A percentile compares a stretch with the other conserved stretches of the same genome.
Conservation (phyloP, 768 basidiomycete species). For the Lentinus brumalis region DNA sequence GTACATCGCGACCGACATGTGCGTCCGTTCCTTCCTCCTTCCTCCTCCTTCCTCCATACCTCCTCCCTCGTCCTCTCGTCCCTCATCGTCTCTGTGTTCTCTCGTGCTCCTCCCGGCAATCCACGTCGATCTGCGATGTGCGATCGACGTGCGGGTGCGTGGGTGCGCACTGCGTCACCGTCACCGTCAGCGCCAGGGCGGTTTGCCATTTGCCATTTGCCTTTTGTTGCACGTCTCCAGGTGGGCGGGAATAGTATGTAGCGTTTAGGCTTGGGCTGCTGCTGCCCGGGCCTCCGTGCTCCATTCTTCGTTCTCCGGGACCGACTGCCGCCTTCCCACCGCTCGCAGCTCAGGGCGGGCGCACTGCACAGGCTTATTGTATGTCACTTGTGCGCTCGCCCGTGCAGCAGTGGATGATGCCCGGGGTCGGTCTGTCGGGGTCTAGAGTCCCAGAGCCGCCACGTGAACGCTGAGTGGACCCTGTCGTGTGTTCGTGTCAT, state of each 20-base stretch:
- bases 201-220: conserved; percentile 3
- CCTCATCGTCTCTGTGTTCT: background rate
- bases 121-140: background rate
- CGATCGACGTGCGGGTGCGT: no score
- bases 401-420: no score
- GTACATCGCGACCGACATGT: conserved; percentile 91
- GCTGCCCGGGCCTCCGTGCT: background rate
- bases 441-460: background rate
- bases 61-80: background rate
- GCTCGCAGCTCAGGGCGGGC: background rate
- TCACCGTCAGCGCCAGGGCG: background rate
- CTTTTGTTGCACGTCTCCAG: conserved; percentile 16
- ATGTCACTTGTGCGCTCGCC: no score
- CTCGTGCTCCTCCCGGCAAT: background rate
- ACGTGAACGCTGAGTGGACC: background rate
- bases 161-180: background rate
- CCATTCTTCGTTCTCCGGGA: background rate
- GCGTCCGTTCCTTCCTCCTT: conserved; percentile 21
- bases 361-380: background rate
- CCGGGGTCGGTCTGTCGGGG: no score
- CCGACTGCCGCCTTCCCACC: conserved; percentile 1
- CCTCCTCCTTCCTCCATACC: background rate
- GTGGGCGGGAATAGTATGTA: conserved; percentile 3
- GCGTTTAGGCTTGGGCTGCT: conserved; percentile 13
- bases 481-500: no score